Evolutionary conservation across 352 stramenopile genomes (phyloP).

Genomic region (Pythium utonaiense): DNA sequence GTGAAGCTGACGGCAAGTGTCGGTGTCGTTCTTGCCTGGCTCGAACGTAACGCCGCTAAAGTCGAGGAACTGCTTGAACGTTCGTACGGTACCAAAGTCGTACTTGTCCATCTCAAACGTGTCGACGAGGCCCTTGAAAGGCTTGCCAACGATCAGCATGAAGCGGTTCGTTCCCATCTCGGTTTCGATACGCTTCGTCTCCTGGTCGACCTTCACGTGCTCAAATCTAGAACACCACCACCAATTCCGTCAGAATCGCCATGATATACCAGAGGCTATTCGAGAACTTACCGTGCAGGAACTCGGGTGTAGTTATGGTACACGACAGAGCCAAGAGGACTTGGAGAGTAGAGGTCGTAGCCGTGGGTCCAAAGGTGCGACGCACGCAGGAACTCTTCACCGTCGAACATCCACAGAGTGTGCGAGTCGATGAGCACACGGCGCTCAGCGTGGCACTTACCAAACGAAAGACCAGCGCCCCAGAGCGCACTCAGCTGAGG

Average conservation of each 20-base stretch:
- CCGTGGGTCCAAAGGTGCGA: constrained; percentile 39
- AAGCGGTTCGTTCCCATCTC: constrained; percentile 34
- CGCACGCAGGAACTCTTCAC: constrained; percentile 36
- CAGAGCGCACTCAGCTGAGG: constrained; percentile 72
- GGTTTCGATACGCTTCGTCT: constrained; percentile 27
- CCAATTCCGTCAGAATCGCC: not conserved
- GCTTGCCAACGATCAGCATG: constrained; percentile 29
- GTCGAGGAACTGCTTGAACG: constrained; percentile 35
- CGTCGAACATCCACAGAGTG: constrained; percentile 56
- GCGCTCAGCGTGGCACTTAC: constrained; percentile 80
- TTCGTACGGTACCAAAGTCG: constrained; percentile 29
- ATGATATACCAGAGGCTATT: not conserved
- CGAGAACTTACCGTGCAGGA: constrained; percentile 22
- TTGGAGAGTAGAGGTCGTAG: constrained; percentile 42
- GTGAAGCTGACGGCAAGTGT: constrained; percentile 39
- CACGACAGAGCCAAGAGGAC: constrained; percentile 30
- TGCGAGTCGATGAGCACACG: constrained; percentile 73
- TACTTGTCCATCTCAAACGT: constrained; percentile 37
- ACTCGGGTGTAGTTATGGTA: constrained; percentile 51
- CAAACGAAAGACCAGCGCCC: constrained; percentile 78
- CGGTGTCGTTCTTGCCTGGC: constrained; percentile 23
- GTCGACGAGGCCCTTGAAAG: constrained; percentile 33
- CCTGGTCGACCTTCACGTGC: constrained; percentile 31
- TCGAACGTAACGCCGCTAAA: constrained; percentile 34
- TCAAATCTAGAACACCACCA: constrained; percentile 23